A percentile compares a stretch with the other conserved stretches of the same genome.
Evolutionary conservation across 495 filamentous ascomycete genomes (phyloP).

Genomic region (Penicillium subrubescens): DNA sequence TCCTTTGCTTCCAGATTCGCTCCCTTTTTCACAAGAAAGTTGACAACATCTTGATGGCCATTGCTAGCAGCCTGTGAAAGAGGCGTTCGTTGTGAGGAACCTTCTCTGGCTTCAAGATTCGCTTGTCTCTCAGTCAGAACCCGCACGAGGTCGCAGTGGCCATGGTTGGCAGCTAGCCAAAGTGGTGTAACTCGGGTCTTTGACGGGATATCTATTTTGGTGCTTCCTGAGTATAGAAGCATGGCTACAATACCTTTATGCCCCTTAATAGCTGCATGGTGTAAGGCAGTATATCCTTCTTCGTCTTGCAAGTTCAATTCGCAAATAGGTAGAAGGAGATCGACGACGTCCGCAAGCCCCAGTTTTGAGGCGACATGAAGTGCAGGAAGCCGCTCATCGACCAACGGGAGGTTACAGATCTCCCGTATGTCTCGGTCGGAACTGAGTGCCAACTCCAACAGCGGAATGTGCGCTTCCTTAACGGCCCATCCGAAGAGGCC

Average conservation of each 20-base stretch:
- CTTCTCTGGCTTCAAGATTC: not conserved
- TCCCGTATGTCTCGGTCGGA: conserved; percentile 5
- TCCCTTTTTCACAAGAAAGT: not conserved
- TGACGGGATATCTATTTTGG: not conserved
- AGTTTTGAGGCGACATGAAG: conserved; percentile 22
- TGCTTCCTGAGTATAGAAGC: not conserved
- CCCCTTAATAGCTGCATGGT: not conserved
- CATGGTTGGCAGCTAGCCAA: not conserved
- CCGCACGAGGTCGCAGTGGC: not conserved
- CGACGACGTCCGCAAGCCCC: conserved; percentile 7
- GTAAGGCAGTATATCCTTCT: not conserved
- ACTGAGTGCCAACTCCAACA: conserved; percentile 9
- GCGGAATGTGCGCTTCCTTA: conserved; percentile 21
- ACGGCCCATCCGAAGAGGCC: conserved; percentile 30
- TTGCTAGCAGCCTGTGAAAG: not conserved
- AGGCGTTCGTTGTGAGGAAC: not conserved
- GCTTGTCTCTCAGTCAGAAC: not conserved
- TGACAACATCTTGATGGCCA: not conserved
- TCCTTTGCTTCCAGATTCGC: not conserved
- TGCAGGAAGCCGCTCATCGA: conserved; percentile 20
- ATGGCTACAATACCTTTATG: not conserved
- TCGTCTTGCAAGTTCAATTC: not conserved
- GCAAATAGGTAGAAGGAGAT: not conserved
- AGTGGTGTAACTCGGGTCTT: not conserved
- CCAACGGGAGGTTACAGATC: conserved; percentile 20